Conservation (phyloP, 2,329 filamentous ascomycete genomes). For the Xylaria multiplex region DNA sequence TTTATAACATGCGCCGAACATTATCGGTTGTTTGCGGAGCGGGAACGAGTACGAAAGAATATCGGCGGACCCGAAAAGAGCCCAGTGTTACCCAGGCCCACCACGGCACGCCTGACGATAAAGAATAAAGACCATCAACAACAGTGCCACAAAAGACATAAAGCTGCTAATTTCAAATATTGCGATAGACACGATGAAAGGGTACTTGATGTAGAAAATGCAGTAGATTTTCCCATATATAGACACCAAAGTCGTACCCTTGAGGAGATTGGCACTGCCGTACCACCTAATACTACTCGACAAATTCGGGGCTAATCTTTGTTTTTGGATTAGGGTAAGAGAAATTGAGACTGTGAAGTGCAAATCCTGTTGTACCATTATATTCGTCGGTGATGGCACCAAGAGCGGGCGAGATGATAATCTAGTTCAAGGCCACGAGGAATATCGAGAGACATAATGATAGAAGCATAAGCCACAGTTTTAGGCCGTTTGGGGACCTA, state of each 20-base stretch:
- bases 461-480: too few relatives aligned
- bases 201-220: constrained; percentile 50
- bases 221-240: constrained; percentile 53
- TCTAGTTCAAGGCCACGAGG: too few relatives aligned
- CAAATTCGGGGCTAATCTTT: too few relatives aligned
- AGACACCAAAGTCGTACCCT: constrained; percentile 51
- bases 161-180: constrained; percentile 53
- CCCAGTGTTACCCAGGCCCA: constrained; percentile 52
- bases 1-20: too few relatives aligned
- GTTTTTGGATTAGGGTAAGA: too few relatives aligned
- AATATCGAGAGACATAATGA: too few relatives aligned
- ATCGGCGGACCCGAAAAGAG: constrained; percentile 51
- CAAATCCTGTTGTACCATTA: too few relatives aligned
- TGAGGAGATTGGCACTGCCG: constrained; percentile 51
- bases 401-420: too few relatives aligned
- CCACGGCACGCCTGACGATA: constrained; percentile 54
- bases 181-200: constrained; percentile 47
- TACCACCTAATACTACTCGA: constrained; percentile 45
- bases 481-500: too few relatives aligned
- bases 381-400: too few relatives aligned
- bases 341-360: too few relatives aligned
- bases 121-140: constrained; percentile 51
- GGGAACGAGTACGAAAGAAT: constrained; percentile 51
- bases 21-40: constrained; percentile 48
- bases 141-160: constrained; percentile 53